Conservation (phyloP, 2,329 filamentous ascomycete genomes). For the Pyrenophora seminiperda region DNA sequence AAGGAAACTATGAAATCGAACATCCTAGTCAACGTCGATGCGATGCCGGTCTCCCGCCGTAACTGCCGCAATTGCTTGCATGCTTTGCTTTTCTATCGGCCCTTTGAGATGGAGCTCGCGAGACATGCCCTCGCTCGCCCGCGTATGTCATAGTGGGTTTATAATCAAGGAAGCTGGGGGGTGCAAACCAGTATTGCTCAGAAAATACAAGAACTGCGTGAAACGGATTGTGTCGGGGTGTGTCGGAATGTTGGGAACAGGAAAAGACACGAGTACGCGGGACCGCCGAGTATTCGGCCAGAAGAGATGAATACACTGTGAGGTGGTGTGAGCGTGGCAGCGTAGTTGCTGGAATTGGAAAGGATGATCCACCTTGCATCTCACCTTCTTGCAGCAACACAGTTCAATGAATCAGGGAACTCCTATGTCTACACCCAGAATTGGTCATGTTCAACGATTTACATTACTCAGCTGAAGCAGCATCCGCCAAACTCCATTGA, state of each 20-base stretch:
- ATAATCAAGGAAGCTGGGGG: neutral
- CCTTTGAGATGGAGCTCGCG: conserved; percentile 10
- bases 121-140: conserved; percentile 8
- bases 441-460: conserved; percentile 17
- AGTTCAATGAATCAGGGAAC: neutral
- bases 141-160: conserved; percentile 5
- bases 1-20: conserved; percentile 6
- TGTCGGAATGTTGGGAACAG: neutral
- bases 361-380: too few relatives aligned
- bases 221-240: neutral
- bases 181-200: too few relatives aligned
- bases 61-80: conserved; percentile 9
- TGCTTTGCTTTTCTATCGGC: conserved; percentile 15
- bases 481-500: conserved; percentile 10
- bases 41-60: conserved; percentile 8
- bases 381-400: neutral
- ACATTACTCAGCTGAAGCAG: conserved; percentile 18
- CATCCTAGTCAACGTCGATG: conserved; percentile 11
- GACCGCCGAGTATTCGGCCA: conserved; percentile 12
- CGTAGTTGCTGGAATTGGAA: neutral
- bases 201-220: neutral
- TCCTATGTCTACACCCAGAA: too few relatives aligned
- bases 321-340: neutral
- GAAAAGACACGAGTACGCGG: neutral
- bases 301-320: neutral